These are phyloP conservation scores for Hypseocharis bilobata DNA, from an alignment of 441 rosid species.

Conservation along the genomic window DNA sequence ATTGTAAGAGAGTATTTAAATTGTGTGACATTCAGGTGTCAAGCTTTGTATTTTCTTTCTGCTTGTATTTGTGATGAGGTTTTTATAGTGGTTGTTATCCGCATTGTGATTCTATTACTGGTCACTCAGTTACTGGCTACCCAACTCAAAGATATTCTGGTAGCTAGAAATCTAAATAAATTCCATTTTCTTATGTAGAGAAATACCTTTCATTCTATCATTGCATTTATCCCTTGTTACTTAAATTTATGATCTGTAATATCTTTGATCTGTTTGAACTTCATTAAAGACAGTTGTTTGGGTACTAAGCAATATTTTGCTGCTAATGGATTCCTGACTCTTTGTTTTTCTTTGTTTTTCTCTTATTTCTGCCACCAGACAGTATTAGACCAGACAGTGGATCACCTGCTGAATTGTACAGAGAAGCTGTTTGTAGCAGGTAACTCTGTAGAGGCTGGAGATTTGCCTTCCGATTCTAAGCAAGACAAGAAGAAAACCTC, in stretches of 20 bases:
- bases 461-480: constrained; percentile 21
- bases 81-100: too few relatives aligned
- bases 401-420: constrained; percentile 53
- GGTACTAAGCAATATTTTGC: constrained; percentile 1
- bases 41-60: background rate
- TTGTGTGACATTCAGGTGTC: background rate
- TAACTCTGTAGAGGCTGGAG: constrained; percentile 21
- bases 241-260: background rate
- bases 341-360: background rate
- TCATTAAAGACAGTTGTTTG: background rate
- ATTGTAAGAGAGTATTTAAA: too few relatives aligned
- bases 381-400: constrained; percentile 47
- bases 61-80: background rate
- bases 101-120: too few relatives aligned
- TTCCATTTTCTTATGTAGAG: background rate
- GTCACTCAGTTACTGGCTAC: background rate
- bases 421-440: constrained; percentile 44
- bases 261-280: constrained; percentile 5
- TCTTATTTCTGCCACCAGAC: constrained; percentile 26
- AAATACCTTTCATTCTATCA: background rate
- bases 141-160: background rate
- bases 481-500: constrained; percentile 20
- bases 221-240: background rate
- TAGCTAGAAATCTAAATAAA: background rate
- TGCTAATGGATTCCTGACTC: background rate